These are phyloP conservation scores for Penstemon davidsonii DNA, from an alignment of 257 asterid genomes.

Conservation along the genomic window DNA sequence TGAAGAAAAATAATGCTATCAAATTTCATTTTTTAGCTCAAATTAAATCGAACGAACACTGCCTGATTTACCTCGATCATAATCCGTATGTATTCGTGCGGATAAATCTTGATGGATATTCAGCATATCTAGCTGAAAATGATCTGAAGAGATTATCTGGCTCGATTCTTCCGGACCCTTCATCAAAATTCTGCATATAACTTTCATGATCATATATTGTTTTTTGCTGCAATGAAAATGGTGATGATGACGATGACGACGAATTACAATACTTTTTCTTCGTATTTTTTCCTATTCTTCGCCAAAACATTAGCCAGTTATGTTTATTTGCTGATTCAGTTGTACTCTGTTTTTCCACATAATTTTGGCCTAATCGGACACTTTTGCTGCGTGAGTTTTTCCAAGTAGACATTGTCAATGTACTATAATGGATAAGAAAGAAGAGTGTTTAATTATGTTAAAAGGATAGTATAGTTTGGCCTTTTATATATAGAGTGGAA, in stretches of 20 bases:
- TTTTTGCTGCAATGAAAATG: slow-evolving; percentile 20
- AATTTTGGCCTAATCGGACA: slow-evolving; percentile 42
- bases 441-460: neutral
- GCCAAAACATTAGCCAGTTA: slow-evolving; percentile 50
- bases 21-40: too few species aligned
- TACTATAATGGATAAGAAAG: neutral
- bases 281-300: slow-evolving; percentile 41
- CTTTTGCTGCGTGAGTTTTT: slow-evolving; percentile 53
- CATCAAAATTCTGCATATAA: slow-evolving; percentile 69
- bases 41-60: too few species aligned
- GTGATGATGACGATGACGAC: slow-evolving; percentile 6
- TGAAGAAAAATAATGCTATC: too few species aligned
- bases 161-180: slow-evolving; percentile 45
- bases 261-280: slow-evolving; percentile 26
- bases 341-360: slow-evolving; percentile 22
- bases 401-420: slow-evolving; percentile 35
- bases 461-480: neutral
- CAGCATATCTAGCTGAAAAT: slow-evolving; percentile 73
- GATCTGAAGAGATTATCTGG: slow-evolving; percentile 64
- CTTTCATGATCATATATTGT: slow-evolving; percentile 49
- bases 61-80: too few species aligned
- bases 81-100: neutral
- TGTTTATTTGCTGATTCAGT: slow-evolving; percentile 31
- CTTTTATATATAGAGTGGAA: neutral
- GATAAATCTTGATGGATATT: slow-evolving; percentile 41